Evolutionary conservation across 2,329 filamentous ascomycete genomes (phyloP).

Genomic region (Zymoseptoria passerinii): DNA sequence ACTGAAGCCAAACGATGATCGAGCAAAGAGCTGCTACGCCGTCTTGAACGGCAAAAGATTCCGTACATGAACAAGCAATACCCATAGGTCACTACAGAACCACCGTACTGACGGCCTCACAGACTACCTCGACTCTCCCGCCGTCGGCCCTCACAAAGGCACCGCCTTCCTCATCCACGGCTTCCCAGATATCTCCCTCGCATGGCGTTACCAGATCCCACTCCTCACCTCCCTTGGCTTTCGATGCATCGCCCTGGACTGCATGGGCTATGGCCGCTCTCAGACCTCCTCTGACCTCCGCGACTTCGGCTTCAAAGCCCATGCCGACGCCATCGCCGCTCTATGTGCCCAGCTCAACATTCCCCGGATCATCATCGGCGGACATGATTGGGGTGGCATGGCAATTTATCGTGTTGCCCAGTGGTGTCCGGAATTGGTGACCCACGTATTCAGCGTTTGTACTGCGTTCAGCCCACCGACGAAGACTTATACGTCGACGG

Average conservation of each 20-base stretch:
- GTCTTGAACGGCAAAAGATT: neutral
- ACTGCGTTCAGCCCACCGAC: constrained; percentile 60
- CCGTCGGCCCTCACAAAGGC: constrained; percentile 32
- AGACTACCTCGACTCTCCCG: constrained; percentile 39
- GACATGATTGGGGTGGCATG: constrained; percentile 84
- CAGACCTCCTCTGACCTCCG: constrained; percentile 31
- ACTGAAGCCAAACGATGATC: neutral
- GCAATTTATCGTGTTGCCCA: constrained; percentile 67
- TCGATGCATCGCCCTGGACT: constrained; percentile 74
- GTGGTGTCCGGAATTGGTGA: constrained; percentile 64
- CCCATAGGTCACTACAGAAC: neutral
- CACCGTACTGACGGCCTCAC: neutral
- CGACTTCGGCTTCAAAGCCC: constrained; percentile 63
- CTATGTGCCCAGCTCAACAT: constrained; percentile 54
- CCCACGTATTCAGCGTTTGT: constrained; percentile 66
- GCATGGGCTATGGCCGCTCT: constrained; percentile 77
- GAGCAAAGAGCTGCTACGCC: neutral
- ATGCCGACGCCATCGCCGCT: constrained; percentile 65
- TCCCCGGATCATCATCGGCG: constrained; percentile 65
- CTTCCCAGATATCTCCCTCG: constrained; percentile 73
- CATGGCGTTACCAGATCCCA: constrained; percentile 87
- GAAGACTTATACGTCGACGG: constrained; percentile 47
- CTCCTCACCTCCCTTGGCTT: constrained; percentile 62
- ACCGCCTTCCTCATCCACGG: constrained; percentile 60
- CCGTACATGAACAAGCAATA: neutral